Base-by-base conservation (phyloP, 768 basidiomycete genomes). In the Lactarius sp. region DNA sequence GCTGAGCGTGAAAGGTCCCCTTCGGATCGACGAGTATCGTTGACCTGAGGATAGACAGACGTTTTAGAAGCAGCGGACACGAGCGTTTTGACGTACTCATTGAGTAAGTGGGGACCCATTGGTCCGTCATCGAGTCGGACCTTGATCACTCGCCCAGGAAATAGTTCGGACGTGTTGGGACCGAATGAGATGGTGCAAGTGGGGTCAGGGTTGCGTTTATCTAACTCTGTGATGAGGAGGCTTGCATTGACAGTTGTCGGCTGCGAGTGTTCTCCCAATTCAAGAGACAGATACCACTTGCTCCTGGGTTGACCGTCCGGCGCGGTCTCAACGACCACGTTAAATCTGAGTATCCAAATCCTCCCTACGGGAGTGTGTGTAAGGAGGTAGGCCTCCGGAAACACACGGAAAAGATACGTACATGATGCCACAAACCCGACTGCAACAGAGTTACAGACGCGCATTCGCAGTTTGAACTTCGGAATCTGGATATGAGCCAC, bases 381-480 rank as follows among this genome's bases (percentile, higher is more conserved):
- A 27, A 49, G 34, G 20, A 6, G 14, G 49, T 10, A 22, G 12
- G 36, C 20, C 7, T 10, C 41, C 16, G 16, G 31, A 47, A 20
- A 13, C 18, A 36, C 9, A 14, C 31, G 42, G 7, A 44, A 53
- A 39, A 46, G 20, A 20, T 14, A n/a, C 74, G 12, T 56, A 80
- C 81, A 79, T 73, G 78, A 73, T 3, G 88, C 86, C 61, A 90
- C 85, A 64, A 90, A 90, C 63, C 90, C 87, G 13, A 87, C 69
- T 2, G 66, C 68, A 39, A 90, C 79, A n/a, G 75, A 64, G 59
- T 81, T 80, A 18, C 82, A 78, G 13, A 88, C 80, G 16, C 83
- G 76, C 86, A 91, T 85, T 16, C 88, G 78, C 69, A 83, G 83
- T 71, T 87, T 85, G 72, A 88, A 90, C 53, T 81, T 77, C 22